Evolutionary conservation across 2,329 filamentous ascomycete species (phyloP), one percentile per base, ranked within the genome.

Genomic region (Ophiostoma tasmaniense): DNA sequence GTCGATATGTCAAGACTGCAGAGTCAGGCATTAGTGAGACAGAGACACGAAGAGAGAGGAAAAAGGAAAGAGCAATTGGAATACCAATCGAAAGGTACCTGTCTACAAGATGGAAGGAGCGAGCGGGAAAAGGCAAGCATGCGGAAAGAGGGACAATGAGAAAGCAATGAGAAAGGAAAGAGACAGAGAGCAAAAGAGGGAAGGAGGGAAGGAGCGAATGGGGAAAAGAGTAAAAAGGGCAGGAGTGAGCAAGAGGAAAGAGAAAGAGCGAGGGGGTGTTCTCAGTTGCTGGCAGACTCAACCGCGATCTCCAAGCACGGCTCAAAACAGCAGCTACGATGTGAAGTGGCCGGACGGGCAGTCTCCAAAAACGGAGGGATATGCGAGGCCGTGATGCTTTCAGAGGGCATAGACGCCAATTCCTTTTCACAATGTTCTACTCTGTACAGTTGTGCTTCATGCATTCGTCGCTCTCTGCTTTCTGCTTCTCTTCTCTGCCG

Each of bases 291-390:
- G 66, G 65, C 67, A 52, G 67, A 45, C 67, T 66, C 65, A 64
- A 67, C 69, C 50, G 39, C 55, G 67, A 68, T 70, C 64, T 67
- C 67, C 64, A 69, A 17, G 66, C 55, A 65, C 39, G 66, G 50
- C 68, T 45, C 37, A 65, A 66, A 66, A 22, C 66, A 59, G 66
- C 25, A 50, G 66, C 68, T 25, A 37, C 59, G 30, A 64, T 22
- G n/a, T n/a, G n/a, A n/a, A n/a, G n/a, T n/a, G 59, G 35, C 30
- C 3, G 30, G 30, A 33, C 30, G 20, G 30, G 17, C 28, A 64
- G 28, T 20, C 59, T 17, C 59, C 59, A 62, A 35, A 35, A 33
- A 62, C 59, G 28, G 52, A 30, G 25, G 17, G 7, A 11, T 13
- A 30, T 59, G 59, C 59, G 59, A 62, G 28, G 8, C 55, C 25